Conservation (phyloP, 768 basidiomycete genomes). For the Russula vinacea region DNA sequence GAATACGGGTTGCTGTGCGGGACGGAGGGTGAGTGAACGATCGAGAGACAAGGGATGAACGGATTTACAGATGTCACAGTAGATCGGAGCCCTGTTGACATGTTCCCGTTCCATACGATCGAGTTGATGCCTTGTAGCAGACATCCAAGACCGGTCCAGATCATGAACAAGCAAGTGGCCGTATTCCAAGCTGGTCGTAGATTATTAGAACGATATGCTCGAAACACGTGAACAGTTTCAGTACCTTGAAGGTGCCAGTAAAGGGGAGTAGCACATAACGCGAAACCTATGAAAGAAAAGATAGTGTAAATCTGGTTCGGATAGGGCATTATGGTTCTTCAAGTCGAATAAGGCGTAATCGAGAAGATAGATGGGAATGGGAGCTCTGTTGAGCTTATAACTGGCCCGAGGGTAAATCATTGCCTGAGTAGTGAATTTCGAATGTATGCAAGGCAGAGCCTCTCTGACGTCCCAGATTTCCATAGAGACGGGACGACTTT, state of each 20-base stretch:
- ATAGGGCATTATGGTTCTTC: not conserved
- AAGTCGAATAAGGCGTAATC: not conserved
- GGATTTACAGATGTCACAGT: no score
- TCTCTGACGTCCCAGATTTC: no score
- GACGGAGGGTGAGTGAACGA: no score
- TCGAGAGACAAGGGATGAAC: no score
- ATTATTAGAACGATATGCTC: not conserved
- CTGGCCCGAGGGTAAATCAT: not conserved
- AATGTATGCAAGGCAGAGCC: not conserved
- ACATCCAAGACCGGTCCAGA: slow-evolving; percentile 46
- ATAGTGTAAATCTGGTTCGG: slow-evolving; percentile 33
- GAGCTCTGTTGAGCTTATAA: not conserved
- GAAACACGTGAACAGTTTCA: not conserved
- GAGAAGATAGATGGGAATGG: not conserved
- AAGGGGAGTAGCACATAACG: slow-evolving; percentile 49
- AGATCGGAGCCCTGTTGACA: no score
- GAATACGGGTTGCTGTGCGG: no score
- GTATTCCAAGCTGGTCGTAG: slow-evolving; percentile 48
- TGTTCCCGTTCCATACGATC: no score
- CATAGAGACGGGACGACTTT: no score
- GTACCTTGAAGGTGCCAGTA: slow-evolving; percentile 54
- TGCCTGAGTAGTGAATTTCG: not conserved
- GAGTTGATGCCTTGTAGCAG: no score
- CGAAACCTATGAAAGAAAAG: slow-evolving; percentile 46
- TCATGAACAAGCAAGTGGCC: slow-evolving; percentile 70